Percentiles rank a stretch among this genome's conserved stretches.
Conservation (phyloP, 148 eudicot species). For the Rhododendron mucronatum region DNA sequence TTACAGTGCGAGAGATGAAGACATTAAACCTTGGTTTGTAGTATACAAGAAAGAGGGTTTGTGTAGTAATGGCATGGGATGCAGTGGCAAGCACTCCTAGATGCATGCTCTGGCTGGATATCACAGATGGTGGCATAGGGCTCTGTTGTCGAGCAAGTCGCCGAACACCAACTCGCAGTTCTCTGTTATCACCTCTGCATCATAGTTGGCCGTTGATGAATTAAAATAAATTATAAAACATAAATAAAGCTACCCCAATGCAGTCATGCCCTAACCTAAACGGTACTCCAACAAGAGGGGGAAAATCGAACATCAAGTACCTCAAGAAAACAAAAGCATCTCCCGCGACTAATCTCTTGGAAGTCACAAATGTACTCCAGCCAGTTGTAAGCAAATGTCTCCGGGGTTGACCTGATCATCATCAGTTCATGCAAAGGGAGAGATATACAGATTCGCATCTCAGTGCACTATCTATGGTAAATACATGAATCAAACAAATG, state of each 20-base stretch:
- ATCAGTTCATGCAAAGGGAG: neutral
- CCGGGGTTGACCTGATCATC: slow-evolving; percentile 75
- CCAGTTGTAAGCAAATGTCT: slow-evolving; percentile 97
- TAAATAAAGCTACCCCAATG: slow-evolving; percentile 23
- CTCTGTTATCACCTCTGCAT: slow-evolving; percentile 67
- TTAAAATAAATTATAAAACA: neutral
- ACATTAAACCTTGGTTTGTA: slow-evolving; percentile 73
- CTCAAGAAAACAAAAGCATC: slow-evolving; percentile 89
- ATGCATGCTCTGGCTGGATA: slow-evolving; percentile 98
- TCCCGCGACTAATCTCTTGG: slow-evolving; percentile 82
- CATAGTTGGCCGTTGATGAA: slow-evolving; percentile 14
- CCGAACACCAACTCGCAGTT: slow-evolving; percentile 75
- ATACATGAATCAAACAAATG: neutral
- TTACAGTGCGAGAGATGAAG: neutral
- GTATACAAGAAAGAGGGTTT: slow-evolving; percentile 57
- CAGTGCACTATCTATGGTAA: neutral
- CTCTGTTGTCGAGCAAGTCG: slow-evolving; percentile 59
- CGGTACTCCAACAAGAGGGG: neutral
- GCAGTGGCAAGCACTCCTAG: slow-evolving; percentile 95
- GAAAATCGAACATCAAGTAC: slow-evolving; percentile 31
- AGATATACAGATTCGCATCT: neutral
- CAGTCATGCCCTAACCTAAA: slow-evolving; percentile 14
- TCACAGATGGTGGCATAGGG: slow-evolving; percentile 79
- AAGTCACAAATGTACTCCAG: slow-evolving; percentile 89
- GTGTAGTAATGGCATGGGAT: slow-evolving; percentile 63